Evolutionary conservation across 2,329 filamentous ascomycete genomes (phyloP), one percentile per base, ranked within the genome.

Genomic region (Fusarium drepaniforme): DNA sequence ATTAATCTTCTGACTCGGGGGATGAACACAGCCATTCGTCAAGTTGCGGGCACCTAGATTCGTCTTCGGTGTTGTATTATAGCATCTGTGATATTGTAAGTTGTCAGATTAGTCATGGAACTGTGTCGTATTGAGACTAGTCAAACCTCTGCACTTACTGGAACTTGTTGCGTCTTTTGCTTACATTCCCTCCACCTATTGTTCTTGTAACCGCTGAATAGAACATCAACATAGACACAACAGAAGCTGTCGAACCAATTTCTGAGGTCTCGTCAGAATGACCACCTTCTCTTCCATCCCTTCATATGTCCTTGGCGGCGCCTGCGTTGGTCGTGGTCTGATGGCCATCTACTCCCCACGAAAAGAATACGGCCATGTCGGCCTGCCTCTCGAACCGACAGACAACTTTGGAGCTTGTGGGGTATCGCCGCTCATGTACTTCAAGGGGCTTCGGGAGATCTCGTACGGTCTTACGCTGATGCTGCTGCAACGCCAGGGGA

Each of bases 401-500:
- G 7, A 3, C 13, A 11, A 11, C 21, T 18, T 15, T 5, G 58
- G 53, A 33, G 13, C 8, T 0, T 59, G 71, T 4, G n/a, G 38
- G 11, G 37, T 70, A 9, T 84, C 82, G 25, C 79, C 82, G 2
- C 80, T 83, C 21, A 80, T 84, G 70, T 81, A 81, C 59, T 78
- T 83, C 67, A 83, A 84, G 63, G 81, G 81, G 8, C 74, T 82
- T 11, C 80, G 82, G 4, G 82, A 84, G 66, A 51, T 83, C 5
- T 78, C 74, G 3, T 83, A 80, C 59, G 82, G 82, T 18, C n/a
- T 80, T 2, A 64, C 76, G 0, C 56, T 83, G 58, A 59, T 82
- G 28, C 75, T 68, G 16, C 64, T 83, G 18, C 80, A 83, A 60
- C 68, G 67, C 18, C 81, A 82, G 51, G 79, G 74, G 28, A 79